Base-by-base conservation (phyloP, 78 protist genomes). In the Planoprotostelium fungivorum region DNA sequence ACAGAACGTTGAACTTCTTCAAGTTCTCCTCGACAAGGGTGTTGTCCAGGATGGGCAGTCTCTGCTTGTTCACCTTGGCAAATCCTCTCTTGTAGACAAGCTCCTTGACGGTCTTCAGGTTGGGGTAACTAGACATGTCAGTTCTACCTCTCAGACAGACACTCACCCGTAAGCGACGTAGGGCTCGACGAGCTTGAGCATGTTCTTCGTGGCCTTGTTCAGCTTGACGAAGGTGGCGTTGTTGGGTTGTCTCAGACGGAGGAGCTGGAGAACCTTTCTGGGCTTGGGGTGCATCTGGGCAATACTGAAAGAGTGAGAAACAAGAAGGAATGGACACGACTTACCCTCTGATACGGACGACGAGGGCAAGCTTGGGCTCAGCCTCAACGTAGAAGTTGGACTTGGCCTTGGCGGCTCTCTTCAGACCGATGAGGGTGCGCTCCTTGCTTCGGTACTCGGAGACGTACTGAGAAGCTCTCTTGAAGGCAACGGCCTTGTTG, bases 1-100 rank as follows among this genome's bases (percentile, higher is more conserved):
- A 99, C 91, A 97, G 85, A 89, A 99, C 87, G 37, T 89, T 98
- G 89, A 83, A 38, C 91, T 95, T 87, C 89, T 99, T 99, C 63
- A 99, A 97, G 36, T 28, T 31, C 37, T 90, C 38, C 90, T 92
- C 98, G 89, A 99, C 93, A 51, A 98, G 37, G 37, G 0, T 83
- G 99, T 99, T 99, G 94, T 93, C 93, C 63, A 94, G 83, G 95
- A 99, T 0, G 83, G 99, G 97, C 87, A 98, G 86, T 89, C 99
- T 97, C 94, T 98, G 97, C 84, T 89, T 73, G 95, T 96, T 91
- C 84, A 98, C 89, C 96, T 98, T 98, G 85, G 90, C 98, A 93
- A 86, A 95, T 0, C 99, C 99, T 86, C 99, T 98, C 99, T 99
- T 99, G 99, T 98, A 98, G 92, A 99, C 88, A 35, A 99, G 97